Percentiles rank a stretch among this genome's conserved stretches.
Conservation (phyloP, 805 yeast genomes). For the Spathaspora sp. region DNA sequence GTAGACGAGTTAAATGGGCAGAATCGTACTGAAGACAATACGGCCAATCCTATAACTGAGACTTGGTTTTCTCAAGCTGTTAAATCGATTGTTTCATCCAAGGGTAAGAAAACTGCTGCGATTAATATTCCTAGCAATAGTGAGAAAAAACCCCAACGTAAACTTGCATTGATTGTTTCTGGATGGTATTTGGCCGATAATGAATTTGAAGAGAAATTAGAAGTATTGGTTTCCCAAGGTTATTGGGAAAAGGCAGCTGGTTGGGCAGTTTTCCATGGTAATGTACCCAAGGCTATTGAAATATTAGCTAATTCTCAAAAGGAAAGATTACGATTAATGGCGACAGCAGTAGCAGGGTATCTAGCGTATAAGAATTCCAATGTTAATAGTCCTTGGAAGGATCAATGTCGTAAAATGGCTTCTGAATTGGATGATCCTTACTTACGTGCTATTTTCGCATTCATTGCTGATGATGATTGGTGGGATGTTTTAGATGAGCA, state of each 20-base stretch:
- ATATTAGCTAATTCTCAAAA: slow-evolving; percentile 73
- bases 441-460: slow-evolving; percentile 87
- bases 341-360: slow-evolving; percentile 92
- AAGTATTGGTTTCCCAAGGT: slow-evolving; percentile 52
- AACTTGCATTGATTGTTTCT: slow-evolving; percentile 74
- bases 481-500: slow-evolving; percentile 91
- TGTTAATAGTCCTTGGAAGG: slow-evolving; percentile 82
- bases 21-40: slow-evolving; percentile 35
- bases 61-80: slow-evolving; percentile 49
- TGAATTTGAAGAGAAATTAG: slow-evolving; percentile 70
- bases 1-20: slow-evolving; percentile 45
- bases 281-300: slow-evolving; percentile 74
- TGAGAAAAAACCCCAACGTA: slow-evolving; percentile 60
- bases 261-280: slow-evolving; percentile 94
- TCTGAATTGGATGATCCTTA: slow-evolving; percentile 89
- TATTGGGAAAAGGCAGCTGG: slow-evolving; percentile 90
- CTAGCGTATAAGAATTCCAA: slow-evolving; percentile 57
- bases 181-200: slow-evolving; percentile 85
- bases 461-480: slow-evolving; percentile 92
- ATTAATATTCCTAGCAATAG: slow-evolving; percentile 44
- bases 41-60: slow-evolving; percentile 22
- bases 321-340: slow-evolving; percentile 71
- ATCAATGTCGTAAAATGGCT: slow-evolving; percentile 84
- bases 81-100: slow-evolving; percentile 45
- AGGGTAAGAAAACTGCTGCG: slow-evolving; percentile 45